Base-by-base conservation (phyloP, 805 yeast genomes). In the Metschnikowia lachancei region DNA sequence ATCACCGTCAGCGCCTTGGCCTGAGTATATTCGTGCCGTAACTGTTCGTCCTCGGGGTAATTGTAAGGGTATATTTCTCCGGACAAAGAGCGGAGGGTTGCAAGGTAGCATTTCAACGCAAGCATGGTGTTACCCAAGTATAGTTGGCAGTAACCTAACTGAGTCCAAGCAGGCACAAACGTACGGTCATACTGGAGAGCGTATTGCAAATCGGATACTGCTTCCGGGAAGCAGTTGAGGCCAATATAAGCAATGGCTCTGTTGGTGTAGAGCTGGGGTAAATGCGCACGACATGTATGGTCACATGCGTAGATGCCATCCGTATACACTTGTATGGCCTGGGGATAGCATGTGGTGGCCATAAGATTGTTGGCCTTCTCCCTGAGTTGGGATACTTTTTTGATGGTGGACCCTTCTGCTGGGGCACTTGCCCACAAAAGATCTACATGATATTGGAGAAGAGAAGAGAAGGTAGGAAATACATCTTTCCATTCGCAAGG, bases 91-190 rank as follows among this genome's bases (percentile, higher is more conserved):
- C 59, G 59, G 17, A 70, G 56, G 1, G 74, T 67, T 22, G 57
- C 56, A 12, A 62, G 54, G 52, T 70, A 70, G 49, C 70, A 64
- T 40, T 58, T 55, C 36, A 70, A 54, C 2, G 73, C 65, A 9
- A 63, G 39, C 20, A 69, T 50, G 38, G 69, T 63, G 31, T 54
- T 54, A 3, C 75, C 75, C 69, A 70, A 63, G 52, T 68, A 70
- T 31, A 71, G 54, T 36, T 70, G 72, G 51, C 73, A 70, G 56
- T 69, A 71, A 3, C 73, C 75, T 48, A 71, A 57, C 55, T 71
- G 76, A 16, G 69, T 57, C 76, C 76, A 71, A 6, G 74, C 76
- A 2, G 75, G 70, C 4, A 70, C 62, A 49, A 65, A 68, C 5
- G 64, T 56, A 28, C 64, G 51, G 47, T 70, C 74, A 32, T 52